Percentiles rank a stretch among this genome's conserved stretches.
Evolutionary conservation across 2,329 filamentous ascomycete species (phyloP).

Genomic region (Shiraia sp.): DNA sequence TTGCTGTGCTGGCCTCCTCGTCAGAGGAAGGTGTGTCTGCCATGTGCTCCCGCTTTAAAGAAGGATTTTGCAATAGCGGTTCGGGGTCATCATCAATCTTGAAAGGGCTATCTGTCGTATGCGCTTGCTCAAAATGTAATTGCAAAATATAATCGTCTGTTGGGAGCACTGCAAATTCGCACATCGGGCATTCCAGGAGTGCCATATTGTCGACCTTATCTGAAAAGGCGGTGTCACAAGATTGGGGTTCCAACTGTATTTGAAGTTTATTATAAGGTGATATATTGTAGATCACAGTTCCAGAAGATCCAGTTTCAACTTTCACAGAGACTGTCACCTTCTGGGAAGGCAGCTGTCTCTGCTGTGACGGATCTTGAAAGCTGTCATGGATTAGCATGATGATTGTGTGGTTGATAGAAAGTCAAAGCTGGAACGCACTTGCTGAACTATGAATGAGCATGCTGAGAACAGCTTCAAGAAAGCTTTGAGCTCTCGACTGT

Average conservation of each 20-base stretch:
- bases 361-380: constrained; percentile 9
- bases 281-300: neutral
- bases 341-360: constrained; percentile 5
- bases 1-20: constrained; percentile 35
- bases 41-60: constrained; percentile 17
- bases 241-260: constrained; percentile 1
- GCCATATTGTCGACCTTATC: constrained; percentile 22
- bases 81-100: constrained; percentile 36
- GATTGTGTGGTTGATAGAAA: constrained; percentile 5
- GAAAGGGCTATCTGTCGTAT: constrained; percentile 46
- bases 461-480: constrained; percentile 3
- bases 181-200: constrained; percentile 42
- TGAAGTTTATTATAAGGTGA: neutral
- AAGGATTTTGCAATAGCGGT: constrained; percentile 25
- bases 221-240: constrained; percentile 1
- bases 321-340: constrained; percentile 12
- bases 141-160: constrained; percentile 40
- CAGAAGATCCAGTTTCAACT: neutral
- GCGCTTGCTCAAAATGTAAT: constrained; percentile 47
- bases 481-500: neutral
- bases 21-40: constrained; percentile 33
- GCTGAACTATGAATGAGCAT: constrained; percentile 18
- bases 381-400: constrained; percentile 22
- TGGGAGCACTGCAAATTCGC: constrained; percentile 33
- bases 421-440: constrained; percentile 6